Evolutionary conservation across 257 asterid species (phyloP), one percentile per base, ranked within the genome.

Genomic region (Petunia axillaris): DNA sequence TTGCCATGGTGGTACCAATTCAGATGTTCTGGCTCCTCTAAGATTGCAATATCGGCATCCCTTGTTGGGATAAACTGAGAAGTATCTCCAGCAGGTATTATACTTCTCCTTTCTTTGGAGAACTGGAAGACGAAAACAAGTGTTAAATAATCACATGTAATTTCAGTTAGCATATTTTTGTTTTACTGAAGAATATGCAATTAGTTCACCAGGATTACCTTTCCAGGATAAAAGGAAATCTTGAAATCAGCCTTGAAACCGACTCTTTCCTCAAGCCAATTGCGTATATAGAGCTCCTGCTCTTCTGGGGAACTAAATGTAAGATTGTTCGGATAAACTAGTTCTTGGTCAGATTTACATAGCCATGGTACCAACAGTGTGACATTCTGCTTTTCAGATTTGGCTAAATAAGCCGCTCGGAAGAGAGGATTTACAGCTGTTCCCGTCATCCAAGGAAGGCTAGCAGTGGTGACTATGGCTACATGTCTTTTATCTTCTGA

Each of bases 371-470:
- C 97, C 91, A 96, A 88, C 64, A 96, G 92, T 3, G 98, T 94
- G 80, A 96, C 98, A 63, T 94, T 89, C 88, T 94, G 99, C 81
- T 89, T 79, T 52, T 90, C 91, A 79, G 98, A 86, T 79, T 94
- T 90, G 66, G 99, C 97, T 83, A 96, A 85, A 88, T 91, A 96
- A 11, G 99, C 99, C 6, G 99, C 99, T 67, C 99, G 94, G 85
- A 94, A 96, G 81, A 96, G 91, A 40, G 99, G 99, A 84, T 96
- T 96, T 50, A 96, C 96, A 81, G 99, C 97, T 74, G 99, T 96
- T 82, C 98, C 99, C 1, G 99, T 96, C 98, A 96, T 94, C 99
- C 99, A 96, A 80, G 99, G 99, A 81, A 96, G 98, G 87, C 99
- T 94, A 79, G 99, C 99, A 7, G 99, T 96, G 70, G 99, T 96